These are phyloP conservation scores for Clonostachys chloroleuca DNA, from an alignment of 2,329 filamentous ascomycete species.

Conservation along the genomic window DNA sequence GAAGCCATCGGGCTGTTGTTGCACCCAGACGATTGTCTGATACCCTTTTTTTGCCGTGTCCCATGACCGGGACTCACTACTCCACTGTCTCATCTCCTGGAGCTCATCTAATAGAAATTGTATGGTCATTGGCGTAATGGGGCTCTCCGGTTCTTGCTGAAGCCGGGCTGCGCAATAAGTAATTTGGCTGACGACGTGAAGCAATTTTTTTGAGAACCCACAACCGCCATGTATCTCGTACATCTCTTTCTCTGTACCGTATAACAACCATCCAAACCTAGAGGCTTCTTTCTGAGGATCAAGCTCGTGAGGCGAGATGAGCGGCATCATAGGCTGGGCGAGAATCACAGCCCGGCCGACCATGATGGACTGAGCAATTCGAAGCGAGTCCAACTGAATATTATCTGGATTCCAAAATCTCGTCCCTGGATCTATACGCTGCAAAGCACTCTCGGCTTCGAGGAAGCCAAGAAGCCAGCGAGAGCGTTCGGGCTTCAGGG, in stretches of 20 bases:
- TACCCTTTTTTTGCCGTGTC: conserved; percentile 6
- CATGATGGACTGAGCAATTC: conserved; percentile 30
- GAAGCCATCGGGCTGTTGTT: conserved; percentile 10
- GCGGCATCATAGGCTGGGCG: conserved; percentile 29
- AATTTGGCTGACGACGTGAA: conserved; percentile 29
- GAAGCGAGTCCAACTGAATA: conserved; percentile 23
- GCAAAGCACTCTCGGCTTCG: conserved; percentile 24
- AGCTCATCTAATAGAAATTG: conserved; percentile 18
- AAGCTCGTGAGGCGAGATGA: conserved; percentile 17
- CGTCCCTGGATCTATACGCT: conserved; percentile 24
- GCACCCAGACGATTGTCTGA: conserved; percentile 21
- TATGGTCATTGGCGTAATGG: conserved; percentile 21
- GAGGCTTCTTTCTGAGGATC: conserved; percentile 17
- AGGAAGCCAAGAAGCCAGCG: conserved; percentile 31
- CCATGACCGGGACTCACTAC: conserved; percentile 16
- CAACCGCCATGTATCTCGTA: conserved; percentile 33
- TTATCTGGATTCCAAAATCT: conserved; percentile 27
- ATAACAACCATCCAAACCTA: conserved; percentile 31
- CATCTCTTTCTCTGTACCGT: conserved; percentile 24
- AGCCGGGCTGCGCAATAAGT: conserved; percentile 27
- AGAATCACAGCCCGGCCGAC: conserved; percentile 31
- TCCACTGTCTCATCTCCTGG: conserved; percentile 26
- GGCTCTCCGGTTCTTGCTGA: conserved; percentile 21
- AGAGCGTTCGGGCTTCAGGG: conserved; percentile 19
- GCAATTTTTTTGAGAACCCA: conserved; percentile 31